Percentiles rank a stretch among this genome's conserved stretches.
These are phyloP conservation scores for Rhododendron ferrugineum DNA, from an alignment of 148 eudicot genomes.

Conservation along the genomic window DNA sequence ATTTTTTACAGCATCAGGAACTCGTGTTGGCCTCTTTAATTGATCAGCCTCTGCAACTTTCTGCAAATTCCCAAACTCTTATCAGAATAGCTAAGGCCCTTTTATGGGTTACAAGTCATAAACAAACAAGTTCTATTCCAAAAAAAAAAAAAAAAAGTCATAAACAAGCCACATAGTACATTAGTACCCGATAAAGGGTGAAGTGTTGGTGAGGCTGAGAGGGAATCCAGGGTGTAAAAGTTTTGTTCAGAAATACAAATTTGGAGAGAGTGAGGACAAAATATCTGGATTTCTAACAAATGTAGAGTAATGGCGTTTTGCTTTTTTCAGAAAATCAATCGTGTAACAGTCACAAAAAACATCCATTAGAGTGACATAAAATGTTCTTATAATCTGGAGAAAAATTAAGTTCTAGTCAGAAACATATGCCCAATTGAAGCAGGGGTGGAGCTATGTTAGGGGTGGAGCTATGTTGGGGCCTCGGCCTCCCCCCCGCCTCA, in stretches of 20 bases:
- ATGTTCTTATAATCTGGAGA: not conserved
- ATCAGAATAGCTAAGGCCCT: not conserved
- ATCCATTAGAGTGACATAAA: not conserved
- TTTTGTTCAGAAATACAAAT: not conserved
- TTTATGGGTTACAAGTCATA: not conserved
- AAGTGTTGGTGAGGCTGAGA: not conserved
- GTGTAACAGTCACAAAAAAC: not conserved
- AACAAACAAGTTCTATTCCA: not conserved
- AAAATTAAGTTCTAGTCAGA: not conserved
- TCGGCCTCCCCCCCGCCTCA: too few relatives aligned
- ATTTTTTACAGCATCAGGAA: constrained; percentile 71
- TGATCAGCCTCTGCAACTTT: constrained; percentile 32
- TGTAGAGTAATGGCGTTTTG: not conserved
- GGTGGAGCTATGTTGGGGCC: too few relatives aligned
- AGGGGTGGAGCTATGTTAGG: too few relatives aligned
- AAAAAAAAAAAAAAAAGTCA: not conserved
- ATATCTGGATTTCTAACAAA: not conserved
- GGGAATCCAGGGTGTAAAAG: not conserved
- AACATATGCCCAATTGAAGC: not conserved
- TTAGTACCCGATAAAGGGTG: not conserved
- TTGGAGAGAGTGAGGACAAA: not conserved
- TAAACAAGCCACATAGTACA: not conserved
- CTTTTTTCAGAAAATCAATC: not conserved
- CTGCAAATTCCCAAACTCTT: constrained; percentile 14
- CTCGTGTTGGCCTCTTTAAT: constrained; percentile 56